These are phyloP conservation scores for Licmophora abbreviata DNA, from an alignment of 108 stramenopile species.

Conservation along the genomic window DNA sequence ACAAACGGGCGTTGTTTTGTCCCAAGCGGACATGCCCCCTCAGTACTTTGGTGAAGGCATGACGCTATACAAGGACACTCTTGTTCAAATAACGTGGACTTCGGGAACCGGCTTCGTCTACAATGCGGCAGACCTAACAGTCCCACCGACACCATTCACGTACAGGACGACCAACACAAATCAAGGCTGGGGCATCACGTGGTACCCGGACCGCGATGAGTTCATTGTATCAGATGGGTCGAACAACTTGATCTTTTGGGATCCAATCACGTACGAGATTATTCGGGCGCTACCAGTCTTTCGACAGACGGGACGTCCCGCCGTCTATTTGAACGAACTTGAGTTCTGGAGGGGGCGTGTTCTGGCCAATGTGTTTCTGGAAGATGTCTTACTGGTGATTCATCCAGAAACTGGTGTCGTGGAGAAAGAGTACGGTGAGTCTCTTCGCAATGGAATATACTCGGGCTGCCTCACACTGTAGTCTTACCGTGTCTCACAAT, in stretches of 20 bases:
- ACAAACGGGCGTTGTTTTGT: conserved; percentile 38
- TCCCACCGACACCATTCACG: conserved; percentile 21
- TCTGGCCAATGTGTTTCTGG: conserved; percentile 74
- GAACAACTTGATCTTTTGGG: conserved; percentile 63
- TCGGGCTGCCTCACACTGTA: not conserved
- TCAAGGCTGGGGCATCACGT: conserved; percentile 84
- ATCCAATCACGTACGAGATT: conserved; percentile 26
- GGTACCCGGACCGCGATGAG: conserved; percentile 40
- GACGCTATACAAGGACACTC: conserved; percentile 28
- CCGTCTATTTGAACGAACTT: conserved; percentile 62
- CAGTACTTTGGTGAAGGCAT: conserved; percentile 74
- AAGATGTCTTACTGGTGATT: conserved; percentile 68
- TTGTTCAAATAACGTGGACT: conserved; percentile 73
- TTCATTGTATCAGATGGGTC: conserved; percentile 78
- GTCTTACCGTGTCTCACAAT: not conserved
- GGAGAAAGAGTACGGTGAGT: conserved; percentile 77
- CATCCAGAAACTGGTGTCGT: conserved; percentile 61
- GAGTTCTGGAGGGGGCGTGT: conserved; percentile 74
- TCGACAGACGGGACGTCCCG: conserved; percentile 31
- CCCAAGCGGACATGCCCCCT: conserved; percentile 26
- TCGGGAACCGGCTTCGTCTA: conserved; percentile 63
- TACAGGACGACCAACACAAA: conserved; percentile 44
- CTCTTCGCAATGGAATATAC: not conserved
- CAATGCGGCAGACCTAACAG: conserved; percentile 39
- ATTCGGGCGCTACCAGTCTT: conserved; percentile 19